Evolutionary conservation across 805 yeast genomes (phyloP).

Genomic region (Ascoidea tarda): DNA sequence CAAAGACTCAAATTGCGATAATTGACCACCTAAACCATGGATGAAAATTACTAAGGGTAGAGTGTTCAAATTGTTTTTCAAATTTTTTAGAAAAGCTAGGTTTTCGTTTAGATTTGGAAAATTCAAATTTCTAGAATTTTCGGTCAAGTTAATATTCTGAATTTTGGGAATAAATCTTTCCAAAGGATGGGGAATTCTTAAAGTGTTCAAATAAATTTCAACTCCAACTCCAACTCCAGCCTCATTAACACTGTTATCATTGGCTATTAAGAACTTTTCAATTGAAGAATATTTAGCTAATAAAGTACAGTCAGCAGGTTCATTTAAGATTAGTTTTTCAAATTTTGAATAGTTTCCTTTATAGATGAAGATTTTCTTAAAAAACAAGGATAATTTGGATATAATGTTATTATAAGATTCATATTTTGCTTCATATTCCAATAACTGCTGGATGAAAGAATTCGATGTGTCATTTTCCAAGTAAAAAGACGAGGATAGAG

Average conservation of each 20-base stretch:
- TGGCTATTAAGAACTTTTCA: conserved; percentile 39
- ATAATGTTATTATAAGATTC: too few relatives aligned
- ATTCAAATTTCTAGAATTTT: conserved; percentile 5
- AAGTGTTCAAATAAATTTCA: conserved; percentile 23
- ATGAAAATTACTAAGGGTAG: conserved; percentile 53
- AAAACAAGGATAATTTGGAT: too few relatives aligned
- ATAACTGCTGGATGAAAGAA: too few relatives aligned
- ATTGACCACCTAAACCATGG: conserved; percentile 88
- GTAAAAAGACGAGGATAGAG: too few relatives aligned
- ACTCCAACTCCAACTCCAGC: conserved; percentile 18
- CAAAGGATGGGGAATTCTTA: conserved; percentile 39
- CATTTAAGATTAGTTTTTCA: conserved; percentile 24
- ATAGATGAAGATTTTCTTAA: too few relatives aligned
- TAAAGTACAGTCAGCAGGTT: conserved; percentile 43
- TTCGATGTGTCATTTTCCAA: too few relatives aligned
- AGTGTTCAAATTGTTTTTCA: conserved; percentile 18
- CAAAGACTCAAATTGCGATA: conserved; percentile 72
- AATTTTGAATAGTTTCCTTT: conserved; percentile 14
- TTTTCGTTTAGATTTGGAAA: conserved; percentile 3
- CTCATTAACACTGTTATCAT: conserved; percentile 26
- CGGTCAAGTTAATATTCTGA: conserved; percentile 2
- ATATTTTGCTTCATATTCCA: too few relatives aligned
- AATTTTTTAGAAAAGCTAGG: conserved; percentile 3
- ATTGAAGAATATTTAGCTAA: conserved; percentile 26
- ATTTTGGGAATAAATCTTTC: conserved; percentile 7